These are phyloP conservation scores for Leccinum variabile DNA, from an alignment of 1,284 basidiomycete species.

Conservation along the genomic window DNA sequence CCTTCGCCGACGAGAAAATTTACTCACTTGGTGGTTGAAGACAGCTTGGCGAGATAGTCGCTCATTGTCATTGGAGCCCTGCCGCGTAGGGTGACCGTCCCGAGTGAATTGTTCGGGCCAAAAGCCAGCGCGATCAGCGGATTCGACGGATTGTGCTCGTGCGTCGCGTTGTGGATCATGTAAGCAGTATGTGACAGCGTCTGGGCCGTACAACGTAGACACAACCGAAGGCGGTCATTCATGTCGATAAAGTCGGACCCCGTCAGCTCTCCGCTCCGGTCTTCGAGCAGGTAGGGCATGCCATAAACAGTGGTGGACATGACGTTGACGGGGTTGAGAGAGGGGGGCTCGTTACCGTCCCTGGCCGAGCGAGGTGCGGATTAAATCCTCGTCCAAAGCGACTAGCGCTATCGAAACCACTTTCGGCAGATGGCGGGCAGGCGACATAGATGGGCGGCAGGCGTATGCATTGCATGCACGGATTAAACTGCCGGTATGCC, in stretches of 20 bases:
- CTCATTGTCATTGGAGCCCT: slow-evolving; percentile 46
- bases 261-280: slow-evolving; percentile 51
- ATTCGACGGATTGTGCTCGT: slow-evolving; percentile 27
- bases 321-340: slow-evolving; percentile 6
- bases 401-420: slow-evolving; percentile 14
- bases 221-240: slow-evolving; percentile 56
- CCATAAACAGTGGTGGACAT: slow-evolving; percentile 44
- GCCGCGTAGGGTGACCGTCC: slow-evolving; percentile 47
- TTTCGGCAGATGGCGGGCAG: slow-evolving; percentile 26
- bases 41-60: slow-evolving; percentile 49
- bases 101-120: slow-evolving; percentile 48
- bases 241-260: slow-evolving; percentile 61
- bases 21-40: slow-evolving; percentile 42
- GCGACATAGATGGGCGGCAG: slow-evolving; percentile 20
- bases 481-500: slow-evolving; percentile 27
- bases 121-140: slow-evolving; percentile 54
- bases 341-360: background rate
- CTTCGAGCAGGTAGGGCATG: slow-evolving; percentile 62
- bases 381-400: slow-evolving; percentile 29
- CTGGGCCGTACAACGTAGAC: slow-evolving; percentile 47
- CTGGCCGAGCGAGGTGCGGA: slow-evolving; percentile 2
- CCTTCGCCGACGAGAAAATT: background rate
- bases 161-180: slow-evolving; percentile 49
- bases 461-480: slow-evolving; percentile 19
- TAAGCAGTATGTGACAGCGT: slow-evolving; percentile 45